Percentiles rank a stretch among this genome's conserved stretches.
phyloP scores from a whole-genome alignment of 768 basidiomycete species.

The Boletus bicolor region DNA sequence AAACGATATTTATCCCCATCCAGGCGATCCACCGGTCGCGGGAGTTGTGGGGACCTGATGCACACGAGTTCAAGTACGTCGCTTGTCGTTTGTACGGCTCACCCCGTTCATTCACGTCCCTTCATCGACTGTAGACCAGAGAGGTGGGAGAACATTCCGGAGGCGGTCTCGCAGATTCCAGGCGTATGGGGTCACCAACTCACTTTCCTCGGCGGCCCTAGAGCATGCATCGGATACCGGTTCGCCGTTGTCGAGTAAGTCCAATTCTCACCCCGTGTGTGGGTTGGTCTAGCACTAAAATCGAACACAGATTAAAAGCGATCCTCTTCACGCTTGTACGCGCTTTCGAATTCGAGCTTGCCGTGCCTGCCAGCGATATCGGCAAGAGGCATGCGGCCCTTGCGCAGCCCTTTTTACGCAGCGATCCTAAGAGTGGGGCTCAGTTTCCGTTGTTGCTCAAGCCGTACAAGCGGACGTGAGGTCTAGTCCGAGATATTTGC shows the following conservation, averaged over 20 bases:
- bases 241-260: slow-evolving; percentile 32
- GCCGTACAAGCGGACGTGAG: neutral
- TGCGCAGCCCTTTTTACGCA: neutral
- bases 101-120: neutral
- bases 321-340: too few species aligned
- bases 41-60: slow-evolving; percentile 61
- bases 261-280: neutral
- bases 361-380: neutral
- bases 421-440: neutral
- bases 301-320: neutral
- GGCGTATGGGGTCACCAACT: slow-evolving; percentile 59
- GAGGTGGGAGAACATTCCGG: slow-evolving; percentile 52
- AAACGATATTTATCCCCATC: slow-evolving; percentile 43
- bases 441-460: neutral
- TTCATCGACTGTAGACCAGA: slow-evolving; percentile 46
- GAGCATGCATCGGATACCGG: too few species aligned
- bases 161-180: slow-evolving; percentile 44
- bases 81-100: neutral
- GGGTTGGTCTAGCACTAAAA: neutral
- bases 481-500: too few species aligned
- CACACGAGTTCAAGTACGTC: slow-evolving; percentile 53
- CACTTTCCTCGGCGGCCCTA: slow-evolving; percentile 36
- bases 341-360: too few species aligned
- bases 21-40: slow-evolving; percentile 27
- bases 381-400: neutral